Conservation (phyloP, 768 basidiomycete species). For the Lactarius quietus region DNA sequence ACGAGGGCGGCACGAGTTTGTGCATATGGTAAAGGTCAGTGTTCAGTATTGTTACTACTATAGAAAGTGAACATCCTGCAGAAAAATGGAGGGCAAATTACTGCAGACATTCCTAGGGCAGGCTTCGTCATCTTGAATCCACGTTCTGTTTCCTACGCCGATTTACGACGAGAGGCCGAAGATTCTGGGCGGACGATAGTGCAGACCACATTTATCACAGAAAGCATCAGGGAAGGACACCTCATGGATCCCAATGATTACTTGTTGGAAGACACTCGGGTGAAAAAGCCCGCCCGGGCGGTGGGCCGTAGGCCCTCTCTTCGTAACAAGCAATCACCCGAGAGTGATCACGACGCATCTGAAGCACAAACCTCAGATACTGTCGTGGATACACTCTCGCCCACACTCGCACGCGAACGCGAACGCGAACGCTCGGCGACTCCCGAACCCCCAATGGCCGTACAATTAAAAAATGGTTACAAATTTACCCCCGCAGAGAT, state of each 20-base stretch:
- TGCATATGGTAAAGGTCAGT: constrained; percentile 50
- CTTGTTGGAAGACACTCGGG: constrained; percentile 34
- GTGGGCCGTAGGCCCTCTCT: neutral
- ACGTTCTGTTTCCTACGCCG: constrained; percentile 48
- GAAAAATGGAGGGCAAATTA: constrained; percentile 66
- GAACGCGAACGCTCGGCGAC: neutral
- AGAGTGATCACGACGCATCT: constrained; percentile 10
- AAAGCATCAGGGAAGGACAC: constrained; percentile 43
- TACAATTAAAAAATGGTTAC: constrained; percentile 15
- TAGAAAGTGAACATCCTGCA: constrained; percentile 30
- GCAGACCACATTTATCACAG: constrained; percentile 49
- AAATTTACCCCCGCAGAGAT: constrained; percentile 22
- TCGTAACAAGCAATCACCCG: constrained; percentile 9
- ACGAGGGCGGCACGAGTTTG: constrained; percentile 46
- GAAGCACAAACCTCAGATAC: constrained; percentile 17
- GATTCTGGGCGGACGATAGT: constrained; percentile 44
- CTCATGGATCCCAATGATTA: constrained; percentile 48
- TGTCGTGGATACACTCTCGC: neutral
- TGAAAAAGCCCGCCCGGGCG: neutral
- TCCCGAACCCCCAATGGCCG: constrained; percentile 16
- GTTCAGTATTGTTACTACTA: neutral
- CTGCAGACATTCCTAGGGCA: constrained; percentile 48
- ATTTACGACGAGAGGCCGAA: constrained; percentile 40
- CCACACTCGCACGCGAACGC: neutral
- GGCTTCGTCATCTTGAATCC: constrained; percentile 58